A percentile compares a stretch with the other conserved stretches of the same genome.
Conservation (phyloP, 179 eudicot species). For the Heliamphora pulchella region DNA sequence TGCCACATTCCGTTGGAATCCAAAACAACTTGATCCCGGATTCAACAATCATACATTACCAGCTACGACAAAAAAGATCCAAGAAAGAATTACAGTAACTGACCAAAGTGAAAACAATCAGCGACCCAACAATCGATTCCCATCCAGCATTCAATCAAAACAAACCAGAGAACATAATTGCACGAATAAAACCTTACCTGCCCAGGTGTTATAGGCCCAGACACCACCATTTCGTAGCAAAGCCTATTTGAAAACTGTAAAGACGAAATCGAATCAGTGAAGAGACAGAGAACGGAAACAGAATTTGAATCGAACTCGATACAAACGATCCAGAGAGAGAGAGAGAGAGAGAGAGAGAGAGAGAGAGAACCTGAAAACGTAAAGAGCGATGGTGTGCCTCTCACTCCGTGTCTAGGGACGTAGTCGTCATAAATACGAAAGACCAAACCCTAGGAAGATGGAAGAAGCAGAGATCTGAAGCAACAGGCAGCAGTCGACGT, state of each 20-base stretch:
- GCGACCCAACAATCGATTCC: neutral
- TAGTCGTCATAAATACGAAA: conserved; percentile 29
- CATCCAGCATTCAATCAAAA: neutral
- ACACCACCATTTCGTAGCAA: conserved; percentile 39
- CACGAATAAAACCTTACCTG: conserved; percentile 39
- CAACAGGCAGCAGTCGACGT: conserved; percentile 18
- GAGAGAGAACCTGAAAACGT: neutral
- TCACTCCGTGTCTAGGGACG: conserved; percentile 4
- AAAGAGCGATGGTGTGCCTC: neutral
- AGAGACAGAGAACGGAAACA: conserved; percentile 5
- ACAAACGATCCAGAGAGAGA: neutral
- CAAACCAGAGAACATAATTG: neutral
- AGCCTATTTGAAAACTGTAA: conserved; percentile 8
- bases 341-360: no score
- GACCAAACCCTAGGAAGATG: conserved; percentile 13
- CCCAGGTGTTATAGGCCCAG: conserved; percentile 72
- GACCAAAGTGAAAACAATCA: neutral
- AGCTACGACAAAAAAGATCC: neutral
- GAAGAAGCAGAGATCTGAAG: conserved; percentile 30
- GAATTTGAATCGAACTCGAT: neutral
- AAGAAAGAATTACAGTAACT: neutral
- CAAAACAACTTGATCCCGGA: neutral
- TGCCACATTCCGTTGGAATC: neutral
- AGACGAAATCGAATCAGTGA: neutral
- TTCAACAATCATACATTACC: neutral